Percentiles rank a stretch among this genome's conserved stretches.
phyloP scores from a whole-genome alignment of 306 rosid genomes.

The Castanea sativa region DNA sequence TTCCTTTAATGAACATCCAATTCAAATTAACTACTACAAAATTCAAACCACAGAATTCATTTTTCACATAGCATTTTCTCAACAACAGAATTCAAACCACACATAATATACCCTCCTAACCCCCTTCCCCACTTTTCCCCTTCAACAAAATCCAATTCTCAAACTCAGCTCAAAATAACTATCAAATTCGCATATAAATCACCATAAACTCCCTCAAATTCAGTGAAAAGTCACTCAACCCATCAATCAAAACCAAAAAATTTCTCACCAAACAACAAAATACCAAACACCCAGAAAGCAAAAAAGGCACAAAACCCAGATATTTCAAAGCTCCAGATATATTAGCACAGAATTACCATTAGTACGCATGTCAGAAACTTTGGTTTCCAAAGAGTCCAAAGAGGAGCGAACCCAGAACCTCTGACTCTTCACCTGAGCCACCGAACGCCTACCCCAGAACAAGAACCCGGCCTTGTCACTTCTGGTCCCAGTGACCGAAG shows the following conservation, averaged over 20 bases:
- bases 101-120: not conserved
- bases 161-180: not conserved
- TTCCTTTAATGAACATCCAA: not conserved
- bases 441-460: slow-evolving; percentile 34
- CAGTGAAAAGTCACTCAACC: not conserved
- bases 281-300: slow-evolving; percentile 3
- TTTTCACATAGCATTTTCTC: not conserved
- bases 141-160: not conserved
- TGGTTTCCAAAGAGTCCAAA: slow-evolving; percentile 78
- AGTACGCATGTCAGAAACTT: slow-evolving; percentile 85
- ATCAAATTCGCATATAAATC: not conserved
- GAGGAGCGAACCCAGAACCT: slow-evolving; percentile 59
- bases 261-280: not conserved
- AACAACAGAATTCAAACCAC: not conserved
- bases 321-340: not conserved
- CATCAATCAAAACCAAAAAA: not conserved
- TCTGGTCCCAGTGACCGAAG: slow-evolving; percentile 42
- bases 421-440: slow-evolving; percentile 24
- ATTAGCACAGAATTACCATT: slow-evolving; percentile 46
- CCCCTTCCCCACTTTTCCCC: no score
- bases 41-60: not conserved
- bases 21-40: not conserved
- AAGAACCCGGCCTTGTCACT: slow-evolving; percentile 25
- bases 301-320: not conserved
- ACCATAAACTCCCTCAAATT: not conserved